Conservation (phyloP, 1,139 yeast genomes). For the Yarrowia galli region DNA sequence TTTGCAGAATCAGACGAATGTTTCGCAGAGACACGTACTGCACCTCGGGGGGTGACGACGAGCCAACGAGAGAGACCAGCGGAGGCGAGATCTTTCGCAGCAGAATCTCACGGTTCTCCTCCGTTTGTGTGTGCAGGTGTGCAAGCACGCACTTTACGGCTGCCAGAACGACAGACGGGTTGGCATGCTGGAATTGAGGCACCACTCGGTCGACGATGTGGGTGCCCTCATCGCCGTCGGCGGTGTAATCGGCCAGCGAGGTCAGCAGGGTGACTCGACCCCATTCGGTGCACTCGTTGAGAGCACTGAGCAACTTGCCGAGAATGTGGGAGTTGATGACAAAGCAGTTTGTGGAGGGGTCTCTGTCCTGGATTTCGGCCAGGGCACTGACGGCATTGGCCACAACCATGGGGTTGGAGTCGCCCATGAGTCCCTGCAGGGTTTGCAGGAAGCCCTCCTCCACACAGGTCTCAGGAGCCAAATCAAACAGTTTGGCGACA, state of each 20-base stretch:
- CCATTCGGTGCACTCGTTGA: slow-evolving; percentile 99
- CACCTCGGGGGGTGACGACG: slow-evolving; percentile 86
- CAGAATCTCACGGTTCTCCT: slow-evolving; percentile 56
- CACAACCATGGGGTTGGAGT: slow-evolving; percentile 90
- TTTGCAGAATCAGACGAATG: slow-evolving; percentile 86
- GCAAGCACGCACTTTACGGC: slow-evolving; percentile 82
- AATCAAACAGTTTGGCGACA: slow-evolving; percentile 92
- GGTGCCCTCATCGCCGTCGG: slow-evolving; percentile 71
- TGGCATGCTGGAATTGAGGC: slow-evolving; percentile 97
- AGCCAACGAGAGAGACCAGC: slow-evolving; percentile 73
- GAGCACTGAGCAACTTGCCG: slow-evolving; percentile 74
- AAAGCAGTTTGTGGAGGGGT: slow-evolving; percentile 60
- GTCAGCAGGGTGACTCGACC: slow-evolving; percentile 90
- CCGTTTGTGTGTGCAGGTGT: slow-evolving; percentile 65
- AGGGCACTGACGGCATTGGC: slow-evolving; percentile 91
- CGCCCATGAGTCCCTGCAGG: slow-evolving; percentile 74
- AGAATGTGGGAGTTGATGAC: slow-evolving; percentile 57
- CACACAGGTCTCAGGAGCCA: slow-evolving; percentile 78
- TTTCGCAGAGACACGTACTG: slow-evolving; percentile 95
- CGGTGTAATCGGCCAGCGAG: slow-evolving; percentile 75
- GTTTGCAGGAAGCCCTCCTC: slow-evolving; percentile 85
- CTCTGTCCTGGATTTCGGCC: slow-evolving; percentile 78
- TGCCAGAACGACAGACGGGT: slow-evolving; percentile 91
- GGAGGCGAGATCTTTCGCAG: slow-evolving; percentile 89
- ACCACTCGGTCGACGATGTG: slow-evolving; percentile 89